Conservation (phyloP, 495 filamentous ascomycete species). For the Neurospora sp. region DNA sequence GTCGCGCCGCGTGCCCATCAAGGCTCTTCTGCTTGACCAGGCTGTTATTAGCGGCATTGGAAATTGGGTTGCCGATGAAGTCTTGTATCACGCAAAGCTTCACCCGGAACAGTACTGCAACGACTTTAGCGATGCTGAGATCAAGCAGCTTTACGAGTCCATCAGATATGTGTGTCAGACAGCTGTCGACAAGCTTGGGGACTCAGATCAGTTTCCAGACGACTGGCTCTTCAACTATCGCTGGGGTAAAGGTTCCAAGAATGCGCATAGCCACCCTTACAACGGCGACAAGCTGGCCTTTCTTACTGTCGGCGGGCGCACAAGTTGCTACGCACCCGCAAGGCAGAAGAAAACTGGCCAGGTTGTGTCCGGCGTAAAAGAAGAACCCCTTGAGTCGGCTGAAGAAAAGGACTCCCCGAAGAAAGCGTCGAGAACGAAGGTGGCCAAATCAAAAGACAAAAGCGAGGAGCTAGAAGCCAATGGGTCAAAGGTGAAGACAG, state of each 20-base stretch:
- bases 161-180: constrained; percentile 70
- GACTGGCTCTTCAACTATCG: constrained; percentile 89
- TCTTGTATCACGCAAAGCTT: constrained; percentile 75
- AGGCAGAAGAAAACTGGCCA: constrained; percentile 67
- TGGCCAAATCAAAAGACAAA: constrained; percentile 1
- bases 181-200: constrained; percentile 69
- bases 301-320: constrained; percentile 79
- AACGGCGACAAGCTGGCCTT: constrained; percentile 77
- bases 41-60: constrained; percentile 86
- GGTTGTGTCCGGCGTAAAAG: constrained; percentile 23
- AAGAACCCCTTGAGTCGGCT: constrained; percentile 20
- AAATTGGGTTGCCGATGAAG: constrained; percentile 95
- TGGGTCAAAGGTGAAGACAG: constrained; percentile 2
- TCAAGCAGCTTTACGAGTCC: constrained; percentile 59
- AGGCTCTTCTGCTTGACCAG: constrained; percentile 80
- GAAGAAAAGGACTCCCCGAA: constrained; percentile 17
- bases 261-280: constrained; percentile 52
- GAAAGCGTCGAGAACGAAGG: constrained; percentile 17
- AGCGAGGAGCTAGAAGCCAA: constrained; percentile 2
- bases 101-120: constrained; percentile 91
- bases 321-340: constrained; percentile 74
- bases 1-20: constrained; percentile 72
- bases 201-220: constrained; percentile 73
- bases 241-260: constrained; percentile 85
- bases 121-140: constrained; percentile 61